These are phyloP conservation scores for Spongiforma sp. DNA, from an alignment of 1,284 basidiomycete genomes.

Conservation along the genomic window DNA sequence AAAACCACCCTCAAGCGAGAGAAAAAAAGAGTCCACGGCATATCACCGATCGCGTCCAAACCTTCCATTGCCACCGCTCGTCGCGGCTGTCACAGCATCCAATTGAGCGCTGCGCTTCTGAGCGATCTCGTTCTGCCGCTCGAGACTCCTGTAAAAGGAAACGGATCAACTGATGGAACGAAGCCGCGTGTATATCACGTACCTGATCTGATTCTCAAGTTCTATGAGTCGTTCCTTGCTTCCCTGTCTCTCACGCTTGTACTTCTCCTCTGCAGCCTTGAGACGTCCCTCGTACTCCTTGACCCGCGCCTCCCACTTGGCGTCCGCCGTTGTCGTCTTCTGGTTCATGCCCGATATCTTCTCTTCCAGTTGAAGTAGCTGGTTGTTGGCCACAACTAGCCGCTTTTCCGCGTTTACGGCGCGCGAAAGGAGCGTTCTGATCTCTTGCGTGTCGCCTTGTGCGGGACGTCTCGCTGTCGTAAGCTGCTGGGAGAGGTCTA, in stretches of 20 bases:
- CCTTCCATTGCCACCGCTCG: constrained; percentile 30
- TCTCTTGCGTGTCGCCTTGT: constrained; percentile 70
- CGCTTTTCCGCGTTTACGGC: constrained; percentile 85
- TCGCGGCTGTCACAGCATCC: constrained; percentile 64
- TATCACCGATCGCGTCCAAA: constrained; percentile 31
- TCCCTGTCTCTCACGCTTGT: constrained; percentile 95
- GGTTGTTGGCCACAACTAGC: constrained; percentile 81
- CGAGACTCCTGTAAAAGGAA: constrained; percentile 57
- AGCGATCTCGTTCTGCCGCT: constrained; percentile 72
- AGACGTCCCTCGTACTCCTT: constrained; percentile 89
- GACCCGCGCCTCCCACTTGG: constrained; percentile 92
- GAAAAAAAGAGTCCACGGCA: neutral
- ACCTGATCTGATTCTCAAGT: constrained; percentile 75
- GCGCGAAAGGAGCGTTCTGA: constrained; percentile 72
- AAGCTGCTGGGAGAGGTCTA: constrained; percentile 80
- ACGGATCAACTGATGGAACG: constrained; percentile 3
- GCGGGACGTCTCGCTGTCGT: constrained; percentile 68
- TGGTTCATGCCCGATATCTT: constrained; percentile 76
- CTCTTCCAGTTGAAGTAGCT: constrained; percentile 83
- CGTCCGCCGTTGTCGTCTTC: constrained; percentile 72
- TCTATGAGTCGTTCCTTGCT: constrained; percentile 85
- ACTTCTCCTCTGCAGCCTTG: constrained; percentile 89
- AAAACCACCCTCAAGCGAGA: no score
- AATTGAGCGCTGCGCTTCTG: constrained; percentile 71
- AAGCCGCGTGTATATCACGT: constrained; percentile 7